phyloP scores from a whole-genome alignment of 73 alveolate genomes.

The Halteria grandinella region DNA sequence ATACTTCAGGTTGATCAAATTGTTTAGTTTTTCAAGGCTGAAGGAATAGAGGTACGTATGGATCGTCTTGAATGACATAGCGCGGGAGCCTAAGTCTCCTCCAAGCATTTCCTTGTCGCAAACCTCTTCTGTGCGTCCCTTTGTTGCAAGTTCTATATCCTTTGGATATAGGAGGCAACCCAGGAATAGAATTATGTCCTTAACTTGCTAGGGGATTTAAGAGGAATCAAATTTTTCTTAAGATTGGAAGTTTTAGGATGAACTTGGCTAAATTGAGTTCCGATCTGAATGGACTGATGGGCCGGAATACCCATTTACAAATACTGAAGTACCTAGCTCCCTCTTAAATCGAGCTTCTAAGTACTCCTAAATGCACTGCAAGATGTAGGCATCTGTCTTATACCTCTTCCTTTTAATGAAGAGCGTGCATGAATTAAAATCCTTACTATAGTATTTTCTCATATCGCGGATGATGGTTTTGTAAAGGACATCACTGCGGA shows the following conservation, averaged over 20 bases:
- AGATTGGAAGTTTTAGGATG: no score
- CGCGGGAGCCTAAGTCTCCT: neutral
- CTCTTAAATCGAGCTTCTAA: no score
- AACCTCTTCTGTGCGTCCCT: neutral
- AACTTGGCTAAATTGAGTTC: no score
- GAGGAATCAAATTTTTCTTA: no score
- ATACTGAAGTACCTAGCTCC: no score
- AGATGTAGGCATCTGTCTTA: constrained; percentile 3
- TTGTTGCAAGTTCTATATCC: constrained; percentile 30
- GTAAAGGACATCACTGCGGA: constrained; percentile 61
- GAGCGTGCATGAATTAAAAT: constrained; percentile 44
- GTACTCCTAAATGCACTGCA: neutral
- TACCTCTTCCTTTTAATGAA: constrained; percentile 39
- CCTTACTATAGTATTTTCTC: constrained; percentile 56
- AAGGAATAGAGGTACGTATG: constrained; percentile 51
- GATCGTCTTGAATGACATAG: neutral
- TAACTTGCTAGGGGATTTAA: no score
- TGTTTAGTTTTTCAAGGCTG: constrained; percentile 52
- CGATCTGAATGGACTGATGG: no score
- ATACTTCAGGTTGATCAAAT: constrained; percentile 8
- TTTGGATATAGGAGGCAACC: constrained; percentile 60
- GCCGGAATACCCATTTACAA: no score
- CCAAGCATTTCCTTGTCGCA: neutral
- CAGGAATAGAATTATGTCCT: constrained; percentile 6
- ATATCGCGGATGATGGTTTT: constrained; percentile 64